A percentile compares a stretch with the other conserved stretches of the same genome.
These are phyloP conservation scores for Chlamydomonas applanata DNA, from an alignment of 139 green algal species.

Conservation along the genomic window DNA sequence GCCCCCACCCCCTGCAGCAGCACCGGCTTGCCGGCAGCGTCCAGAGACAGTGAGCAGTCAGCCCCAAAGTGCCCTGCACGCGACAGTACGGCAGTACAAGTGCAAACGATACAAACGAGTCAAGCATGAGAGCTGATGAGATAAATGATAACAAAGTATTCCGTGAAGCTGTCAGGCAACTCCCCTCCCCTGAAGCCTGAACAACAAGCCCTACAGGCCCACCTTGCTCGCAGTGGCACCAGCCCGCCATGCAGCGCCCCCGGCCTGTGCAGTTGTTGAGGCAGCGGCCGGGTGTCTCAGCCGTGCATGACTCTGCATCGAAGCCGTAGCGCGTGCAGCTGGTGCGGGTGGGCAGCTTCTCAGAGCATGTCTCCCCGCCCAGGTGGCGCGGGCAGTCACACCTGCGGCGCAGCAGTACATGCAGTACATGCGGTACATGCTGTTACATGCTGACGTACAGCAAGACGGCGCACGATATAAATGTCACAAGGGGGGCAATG, in stretches of 20 bases:
- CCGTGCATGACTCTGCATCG: conserved; percentile 3
- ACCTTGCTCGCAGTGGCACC: conserved; percentile 38
- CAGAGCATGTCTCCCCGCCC: conserved; percentile 9
- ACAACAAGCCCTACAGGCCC: neutral
- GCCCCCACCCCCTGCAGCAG: conserved; percentile 25
- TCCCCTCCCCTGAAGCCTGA: too few species aligned
- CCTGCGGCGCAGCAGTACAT: conserved; percentile 8
- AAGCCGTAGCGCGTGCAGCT: conserved; percentile 13
- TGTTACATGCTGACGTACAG: too few species aligned
- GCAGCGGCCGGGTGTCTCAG: conserved; percentile 12
- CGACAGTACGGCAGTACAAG: too few species aligned
- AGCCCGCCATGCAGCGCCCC: conserved; percentile 22
- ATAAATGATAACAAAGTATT: too few species aligned
- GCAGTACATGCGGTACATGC: too few species aligned
- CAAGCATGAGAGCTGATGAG: too few species aligned
- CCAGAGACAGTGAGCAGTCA: conserved; percentile 38
- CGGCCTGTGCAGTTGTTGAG: conserved; percentile 31
- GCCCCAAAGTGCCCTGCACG: conserved; percentile 34
- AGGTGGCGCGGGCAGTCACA: conserved; percentile 36
- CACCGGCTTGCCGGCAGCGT: conserved; percentile 8
- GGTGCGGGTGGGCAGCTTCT: conserved; percentile 3
- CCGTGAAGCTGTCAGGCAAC: too few species aligned
- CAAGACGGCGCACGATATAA: too few species aligned
- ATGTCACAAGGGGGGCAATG: too few species aligned
- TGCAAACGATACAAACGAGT: too few species aligned